Evolutionary conservation across 225 moss, liverwort and hornwort species (phyloP), one percentile per base, ranked within the genome.

Genomic region (Marchantia paleacea): DNA sequence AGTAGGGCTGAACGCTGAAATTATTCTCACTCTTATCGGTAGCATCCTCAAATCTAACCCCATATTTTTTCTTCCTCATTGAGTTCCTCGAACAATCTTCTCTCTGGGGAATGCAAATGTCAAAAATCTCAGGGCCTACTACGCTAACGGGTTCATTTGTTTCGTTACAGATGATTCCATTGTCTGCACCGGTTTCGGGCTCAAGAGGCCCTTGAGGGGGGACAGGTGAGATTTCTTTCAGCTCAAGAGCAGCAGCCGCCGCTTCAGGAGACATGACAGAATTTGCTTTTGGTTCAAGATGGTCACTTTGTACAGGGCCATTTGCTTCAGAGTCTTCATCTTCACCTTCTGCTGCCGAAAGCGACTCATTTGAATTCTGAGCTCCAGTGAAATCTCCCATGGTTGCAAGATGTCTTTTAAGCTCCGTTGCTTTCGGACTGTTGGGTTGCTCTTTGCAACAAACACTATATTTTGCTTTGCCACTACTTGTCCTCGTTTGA

Each of bases 21-120:
- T 7, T 18, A 61, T 19, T 73, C 57, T 55, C 54, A 53, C 7
- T 55, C 75, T 75, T 1, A 49, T 51, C 19, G n/a, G 52, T 48
- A 16, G 22, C 53, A 22, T 79, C 79, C 69, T 79, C 31, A 69
- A 79, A 79, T 70, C 79, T 54, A 28, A 79, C 79, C 2, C 19
- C 69, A 54, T 69, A 71, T 47, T 28, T 55, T 30, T 70, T 79
- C 54, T 79, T 79, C 19, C 20, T 54, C 30, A 39, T 39, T 39
- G 8, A 22, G 10, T 54, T 69, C 29, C 69, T 30, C 3, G 68
- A 39, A 55, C 8, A 39, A 19, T 78, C 69, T 55, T 79, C 69
- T 53, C 29, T 30, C 26, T 31, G 10, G 4, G 79, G 69, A 54
- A 70, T 69, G 31, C 0, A 54, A 29, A 69, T 70, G 69, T 70